Conservation (phyloP, 2,329 filamentous ascomycete genomes). For the Pestalotiopsis sp. region DNA sequence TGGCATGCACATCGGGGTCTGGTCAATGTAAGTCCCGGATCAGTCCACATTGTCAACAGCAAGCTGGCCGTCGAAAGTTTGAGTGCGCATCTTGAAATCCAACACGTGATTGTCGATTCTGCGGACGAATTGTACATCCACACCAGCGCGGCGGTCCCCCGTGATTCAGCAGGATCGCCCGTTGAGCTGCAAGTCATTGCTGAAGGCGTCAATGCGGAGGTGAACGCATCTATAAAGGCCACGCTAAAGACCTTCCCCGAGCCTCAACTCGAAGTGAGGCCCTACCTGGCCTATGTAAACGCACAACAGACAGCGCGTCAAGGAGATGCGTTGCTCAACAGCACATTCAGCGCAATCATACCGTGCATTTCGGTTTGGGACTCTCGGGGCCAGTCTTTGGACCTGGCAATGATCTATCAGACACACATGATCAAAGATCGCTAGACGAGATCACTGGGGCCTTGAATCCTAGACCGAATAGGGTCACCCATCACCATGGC, state of each 20-base stretch:
- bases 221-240: not conserved
- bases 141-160: not conserved
- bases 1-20: conserved; percentile 77
- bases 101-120: conserved; percentile 26
- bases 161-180: not conserved
- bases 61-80: not conserved
- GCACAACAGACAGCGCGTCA: not conserved
- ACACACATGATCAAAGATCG: not conserved
- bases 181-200: not conserved
- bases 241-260: not conserved
- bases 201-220: not conserved
- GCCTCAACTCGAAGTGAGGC: not conserved
- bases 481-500: not conserved
- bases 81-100: conserved; percentile 17
- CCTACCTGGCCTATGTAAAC: conserved; percentile 1
- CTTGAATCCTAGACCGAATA: not conserved
- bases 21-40: conserved; percentile 31
- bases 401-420: not conserved
- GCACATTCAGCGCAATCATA: not conserved
- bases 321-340: too few species aligned
- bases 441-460: not conserved
- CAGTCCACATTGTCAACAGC: conserved; percentile 21
- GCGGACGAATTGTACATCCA: not conserved
- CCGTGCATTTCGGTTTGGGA: conserved; percentile 7
- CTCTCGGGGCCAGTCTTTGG: not conserved